These are phyloP conservation scores for Neofusicoccum kwambonambiense DNA, from an alignment of 2,329 filamentous ascomycete species.

Conservation along the genomic window DNA sequence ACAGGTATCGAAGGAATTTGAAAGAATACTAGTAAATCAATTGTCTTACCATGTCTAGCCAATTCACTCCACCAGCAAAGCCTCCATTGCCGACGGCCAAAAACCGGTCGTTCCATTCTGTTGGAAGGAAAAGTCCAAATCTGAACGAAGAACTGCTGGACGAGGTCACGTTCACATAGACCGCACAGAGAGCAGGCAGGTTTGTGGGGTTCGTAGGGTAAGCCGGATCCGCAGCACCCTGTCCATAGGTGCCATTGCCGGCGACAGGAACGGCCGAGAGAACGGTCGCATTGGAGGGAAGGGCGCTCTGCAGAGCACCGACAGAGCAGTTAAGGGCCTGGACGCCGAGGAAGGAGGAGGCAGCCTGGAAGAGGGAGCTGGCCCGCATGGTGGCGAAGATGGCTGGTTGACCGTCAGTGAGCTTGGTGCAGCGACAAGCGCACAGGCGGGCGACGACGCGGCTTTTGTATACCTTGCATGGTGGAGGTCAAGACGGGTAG, in stretches of 20 bases:
- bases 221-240: constrained; percentile 37
- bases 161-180: constrained; percentile 38
- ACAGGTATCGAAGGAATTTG: too few species aligned
- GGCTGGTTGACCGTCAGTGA: neutral
- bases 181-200: constrained; percentile 39
- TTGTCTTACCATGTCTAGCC: constrained; percentile 44
- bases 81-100: constrained; percentile 47
- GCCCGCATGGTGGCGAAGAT: constrained; percentile 10
- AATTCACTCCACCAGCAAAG: constrained; percentile 49
- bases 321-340: constrained; percentile 33
- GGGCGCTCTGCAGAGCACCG: constrained; percentile 31
- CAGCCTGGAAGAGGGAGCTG: neutral
- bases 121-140: constrained; percentile 40
- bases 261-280: constrained; percentile 34
- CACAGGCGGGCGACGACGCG: neutral
- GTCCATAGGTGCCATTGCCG: constrained; percentile 39
- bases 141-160: constrained; percentile 35
- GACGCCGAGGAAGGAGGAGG: constrained; percentile 9
- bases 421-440: neutral
- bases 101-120: constrained; percentile 39
- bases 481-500: neutral
- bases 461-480: neutral
- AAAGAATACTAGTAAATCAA: neutral
- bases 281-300: constrained; percentile 37
- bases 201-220: constrained; percentile 41